A percentile compares a stretch with the other conserved stretches of the same genome.
Evolutionary conservation across 2,329 filamentous ascomycete genomes (phyloP).

Genomic region (Cercospora beticola): DNA sequence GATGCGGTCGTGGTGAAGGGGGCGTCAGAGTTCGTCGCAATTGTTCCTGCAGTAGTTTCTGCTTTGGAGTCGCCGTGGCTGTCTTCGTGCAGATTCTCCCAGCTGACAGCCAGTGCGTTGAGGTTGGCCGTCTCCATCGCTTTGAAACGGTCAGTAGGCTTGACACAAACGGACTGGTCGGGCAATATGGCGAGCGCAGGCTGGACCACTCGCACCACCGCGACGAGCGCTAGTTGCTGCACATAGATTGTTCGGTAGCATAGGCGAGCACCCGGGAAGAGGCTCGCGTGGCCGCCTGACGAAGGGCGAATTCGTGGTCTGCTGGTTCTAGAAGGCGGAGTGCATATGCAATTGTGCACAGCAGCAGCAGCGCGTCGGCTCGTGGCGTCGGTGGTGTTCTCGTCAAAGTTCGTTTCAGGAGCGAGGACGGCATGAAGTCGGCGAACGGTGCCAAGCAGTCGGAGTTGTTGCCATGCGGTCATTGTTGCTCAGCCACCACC

Average conservation of each 20-base stretch:
- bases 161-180: not conserved
- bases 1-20: not conserved
- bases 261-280: not conserved
- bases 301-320: not conserved
- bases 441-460: not conserved
- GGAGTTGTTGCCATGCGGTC: not conserved
- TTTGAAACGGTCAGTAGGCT: not conserved
- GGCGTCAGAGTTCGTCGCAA: not conserved
- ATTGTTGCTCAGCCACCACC: not conserved
- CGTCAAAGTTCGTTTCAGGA: not conserved
- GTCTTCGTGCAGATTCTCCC: not conserved
- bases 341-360: not conserved
- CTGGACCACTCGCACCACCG: not conserved
- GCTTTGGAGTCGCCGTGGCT: not conserved
- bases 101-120: not conserved
- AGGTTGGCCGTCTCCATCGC: not conserved
- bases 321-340: not conserved
- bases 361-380: not conserved
- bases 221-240: not conserved
- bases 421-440: not conserved
- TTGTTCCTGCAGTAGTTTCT: not conserved
- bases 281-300: not conserved
- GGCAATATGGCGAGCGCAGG: not conserved
- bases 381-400: not conserved
- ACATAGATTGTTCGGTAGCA: constrained; percentile 3